These are phyloP conservation scores for Neurospora hispaniola DNA, from an alignment of 495 filamentous ascomycete species.

Conservation along the genomic window DNA sequence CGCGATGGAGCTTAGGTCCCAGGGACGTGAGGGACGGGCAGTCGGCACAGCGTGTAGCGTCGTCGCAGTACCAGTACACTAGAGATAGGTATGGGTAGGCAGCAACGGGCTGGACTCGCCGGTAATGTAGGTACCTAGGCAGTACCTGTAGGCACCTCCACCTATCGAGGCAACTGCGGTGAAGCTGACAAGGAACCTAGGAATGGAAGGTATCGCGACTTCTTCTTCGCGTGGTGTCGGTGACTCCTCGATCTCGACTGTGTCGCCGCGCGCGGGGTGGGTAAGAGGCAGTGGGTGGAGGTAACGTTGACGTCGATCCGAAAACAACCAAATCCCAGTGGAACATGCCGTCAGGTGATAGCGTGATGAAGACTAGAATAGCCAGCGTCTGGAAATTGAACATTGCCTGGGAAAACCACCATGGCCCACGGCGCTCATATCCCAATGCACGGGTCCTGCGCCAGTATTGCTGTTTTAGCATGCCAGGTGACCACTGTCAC, in stretches of 20 bases:
- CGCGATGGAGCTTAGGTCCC: not conserved
- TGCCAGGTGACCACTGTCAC: not conserved
- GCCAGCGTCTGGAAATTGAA: not conserved
- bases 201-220: not conserved
- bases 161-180: not conserved
- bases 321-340: not conserved
- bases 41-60: not conserved
- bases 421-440: not conserved
- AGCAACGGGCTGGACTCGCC: too few species aligned
- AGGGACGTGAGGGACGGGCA: not conserved
- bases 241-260: not conserved
- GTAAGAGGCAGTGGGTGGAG: not conserved
- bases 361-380: not conserved
- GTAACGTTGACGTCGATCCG: not conserved
- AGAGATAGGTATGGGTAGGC: too few species aligned
- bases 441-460: not conserved
- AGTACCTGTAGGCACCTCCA: not conserved
- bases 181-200: not conserved
- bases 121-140: too few species aligned
- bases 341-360: not conserved
- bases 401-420: not conserved
- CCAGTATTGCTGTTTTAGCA: not conserved
- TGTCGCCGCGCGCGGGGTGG: not conserved
- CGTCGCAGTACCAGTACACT: too few species aligned
- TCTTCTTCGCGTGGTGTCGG: not conserved